Base-by-base conservation (phyloP, 768 basidiomycete species). In the Candolleomyces efflorescens region DNA sequence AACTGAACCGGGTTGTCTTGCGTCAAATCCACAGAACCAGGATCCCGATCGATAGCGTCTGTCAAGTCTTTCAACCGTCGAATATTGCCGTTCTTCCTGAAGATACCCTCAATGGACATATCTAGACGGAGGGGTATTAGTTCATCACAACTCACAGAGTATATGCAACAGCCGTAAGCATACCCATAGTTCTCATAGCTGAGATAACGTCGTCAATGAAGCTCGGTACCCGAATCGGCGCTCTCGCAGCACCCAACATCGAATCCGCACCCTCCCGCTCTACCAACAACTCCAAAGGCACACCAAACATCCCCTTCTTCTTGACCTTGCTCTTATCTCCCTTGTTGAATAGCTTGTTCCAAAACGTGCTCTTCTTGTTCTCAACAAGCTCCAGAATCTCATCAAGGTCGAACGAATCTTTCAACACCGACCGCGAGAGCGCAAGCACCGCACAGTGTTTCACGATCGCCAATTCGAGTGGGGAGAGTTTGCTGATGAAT, bases 151-250 rank as follows among this genome's bases (percentile, higher is more conserved):
- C 37, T 9, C 54, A 36, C 37, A 48, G 44, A 60, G 20, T 59
- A 54, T 18, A 38, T 13, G 24, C 36, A 44, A 37, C 55, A 13
- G 24, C 32, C 11, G 32, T 32, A 5, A n/a, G 61, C 69, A 61
- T 41, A 97, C 96, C 96, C 97, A 98, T 98, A 71, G 98, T 95
- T 68, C 90, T 82, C 97, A 99, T 98, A 11, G 97, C 94, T 52
- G 94, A 96, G 47, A 99, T 85, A 59, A 97, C 92, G 67, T 99
- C 97, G 69, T 99, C 97, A 57, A 99, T 92, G 69, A 99, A 98
- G 71, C 93, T 98, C 13, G 97, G 97, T 20, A 99, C 88, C 63
- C 92, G 81, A 61, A 99, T 67, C 6, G 92, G 84, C 37, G 83
- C 86, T 37, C 90, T 83, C 5, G 94, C 92, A 22, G 92, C 91